Evolutionary conservation across 768 basidiomycete genomes (phyloP).

Genomic region (Dendrothele bispora): DNA sequence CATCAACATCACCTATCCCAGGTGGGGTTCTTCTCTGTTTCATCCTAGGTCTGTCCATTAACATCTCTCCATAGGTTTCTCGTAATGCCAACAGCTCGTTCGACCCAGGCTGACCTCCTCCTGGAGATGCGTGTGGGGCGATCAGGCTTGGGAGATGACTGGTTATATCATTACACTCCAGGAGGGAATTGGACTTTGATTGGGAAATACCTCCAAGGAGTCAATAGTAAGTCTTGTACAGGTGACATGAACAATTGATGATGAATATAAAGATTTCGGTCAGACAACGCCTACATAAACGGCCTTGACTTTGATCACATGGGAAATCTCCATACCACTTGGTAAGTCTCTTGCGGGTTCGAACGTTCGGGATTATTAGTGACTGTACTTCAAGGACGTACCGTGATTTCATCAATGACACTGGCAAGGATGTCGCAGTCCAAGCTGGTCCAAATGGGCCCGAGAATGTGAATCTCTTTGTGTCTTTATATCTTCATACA

Average conservation of each 20-base stretch:
- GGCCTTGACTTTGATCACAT: slow-evolving; percentile 33
- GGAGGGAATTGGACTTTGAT: slow-evolving; percentile 26
- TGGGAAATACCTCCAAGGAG: slow-evolving; percentile 35
- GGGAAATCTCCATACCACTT: slow-evolving; percentile 28
- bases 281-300: slow-evolving; percentile 39
- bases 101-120: slow-evolving; percentile 24
- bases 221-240: slow-evolving; percentile 26
- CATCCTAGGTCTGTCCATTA: neutral
- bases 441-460: slow-evolving; percentile 39
- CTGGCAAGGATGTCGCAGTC: slow-evolving; percentile 35
- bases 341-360: slow-evolving; percentile 16
- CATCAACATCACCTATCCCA: slow-evolving; percentile 36
- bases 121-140: slow-evolving; percentile 34
- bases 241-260: neutral
- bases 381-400: slow-evolving; percentile 28
- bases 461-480: slow-evolving; percentile 28
- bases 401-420: slow-evolving; percentile 38
- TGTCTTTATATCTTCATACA: neutral
- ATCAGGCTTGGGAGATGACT: slow-evolving; percentile 36
- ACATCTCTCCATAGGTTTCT: neutral
- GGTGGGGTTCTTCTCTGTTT: slow-evolving; percentile 22
- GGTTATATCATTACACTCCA: slow-evolving; percentile 33
- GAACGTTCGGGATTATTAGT: neutral
- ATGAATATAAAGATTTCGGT: neutral
- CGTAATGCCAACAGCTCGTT: neutral